Evolutionary conservation across 1,284 basidiomycete genomes (phyloP), one percentile per base, ranked within the genome.

Genomic region (Tilletia indica): DNA sequence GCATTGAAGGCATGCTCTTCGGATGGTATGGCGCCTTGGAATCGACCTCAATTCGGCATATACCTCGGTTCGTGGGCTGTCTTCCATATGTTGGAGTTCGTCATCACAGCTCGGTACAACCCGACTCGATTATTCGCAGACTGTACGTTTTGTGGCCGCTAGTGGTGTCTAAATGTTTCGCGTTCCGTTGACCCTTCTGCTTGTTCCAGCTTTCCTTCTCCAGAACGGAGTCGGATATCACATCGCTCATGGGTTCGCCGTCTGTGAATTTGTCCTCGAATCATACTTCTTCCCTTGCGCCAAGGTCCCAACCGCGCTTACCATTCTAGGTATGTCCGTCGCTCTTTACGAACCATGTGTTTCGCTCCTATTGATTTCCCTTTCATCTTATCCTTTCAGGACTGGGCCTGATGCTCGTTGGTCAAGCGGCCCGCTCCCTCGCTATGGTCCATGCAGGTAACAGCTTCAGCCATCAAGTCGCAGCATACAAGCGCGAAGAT

Each of bases 371-470:
- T 9, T 63, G 68, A 69, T 54, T 11, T 45, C 42, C 45, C n/a
- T 6, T 14, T 68, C 34, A 1, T 48, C 48, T 39, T 0, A 38
- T 36, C 19, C 31, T 21, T 42, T 21, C 75, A 92, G 93, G 92
- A 19, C 84, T 93, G 16, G 70, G 85, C 0, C 69, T 93, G 73
- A 88, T 92, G 6, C 56, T 92, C 1, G 69, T 87, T 6, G 94
- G 93, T 1, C 97, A 99, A 86, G 76, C 86, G 0, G 82, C 97
- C 71, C 89, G 97, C 67, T 94, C 94, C 3, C 83, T 89, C 25
- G 95, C 97, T 19, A 99, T 99, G 97, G 91, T 98, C 69, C 93
- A 97, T 77, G 96, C 97, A 0, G 89, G 91, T 25, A 90, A 89
- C 69, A 97, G 93, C 84, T 99, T 99, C 86, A 94, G 93, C 25